Percentiles rank a stretch among this genome's conserved stretches.
Evolutionary conservation across 768 basidiomycete genomes (phyloP).

Genomic region (Kockovaella imperatae): DNA sequence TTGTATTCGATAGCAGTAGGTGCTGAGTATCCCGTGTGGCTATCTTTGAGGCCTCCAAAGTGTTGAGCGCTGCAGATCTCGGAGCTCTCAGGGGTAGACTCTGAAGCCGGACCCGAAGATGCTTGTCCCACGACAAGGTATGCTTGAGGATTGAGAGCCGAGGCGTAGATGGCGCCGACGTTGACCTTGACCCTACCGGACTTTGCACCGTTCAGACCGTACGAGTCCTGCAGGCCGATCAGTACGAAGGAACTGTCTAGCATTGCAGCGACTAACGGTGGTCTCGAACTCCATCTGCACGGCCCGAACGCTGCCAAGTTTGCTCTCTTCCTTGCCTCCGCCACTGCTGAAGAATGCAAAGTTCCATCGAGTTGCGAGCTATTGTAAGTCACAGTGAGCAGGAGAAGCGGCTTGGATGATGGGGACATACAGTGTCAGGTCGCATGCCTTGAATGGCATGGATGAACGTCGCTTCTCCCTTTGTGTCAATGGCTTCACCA

Average conservation of each 20-base stretch:
- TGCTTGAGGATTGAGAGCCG: slow-evolving; percentile 6
- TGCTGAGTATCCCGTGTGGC: slow-evolving; percentile 70
- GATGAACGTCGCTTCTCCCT: slow-evolving; percentile 59
- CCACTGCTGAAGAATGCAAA: slow-evolving; percentile 73
- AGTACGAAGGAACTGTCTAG: not conserved
- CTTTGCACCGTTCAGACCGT: slow-evolving; percentile 70
- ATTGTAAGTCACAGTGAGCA: not conserved
- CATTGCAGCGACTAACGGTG: slow-evolving; percentile 40
- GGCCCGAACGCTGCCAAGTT: slow-evolving; percentile 60
- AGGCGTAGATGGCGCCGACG: slow-evolving; percentile 53
- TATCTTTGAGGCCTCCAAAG: slow-evolving; percentile 56
- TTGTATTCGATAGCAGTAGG: slow-evolving; percentile 64
- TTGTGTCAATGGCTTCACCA: slow-evolving; percentile 51
- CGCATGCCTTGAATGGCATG: slow-evolving; percentile 99
- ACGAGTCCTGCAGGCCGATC: slow-evolving; percentile 47
- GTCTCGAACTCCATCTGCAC: slow-evolving; percentile 96
- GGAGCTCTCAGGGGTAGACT: slow-evolving; percentile 24
- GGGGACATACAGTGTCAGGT: slow-evolving; percentile 59
- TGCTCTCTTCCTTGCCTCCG: slow-evolving; percentile 50
- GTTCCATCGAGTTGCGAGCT: slow-evolving; percentile 84
- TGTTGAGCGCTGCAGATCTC: slow-evolving; percentile 46
- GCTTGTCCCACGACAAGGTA: slow-evolving; percentile 34
- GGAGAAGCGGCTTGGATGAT: not conserved
- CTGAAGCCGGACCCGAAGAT: slow-evolving; percentile 7
- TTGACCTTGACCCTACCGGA: slow-evolving; percentile 79